These are phyloP conservation scores for Rhizophora mangle DNA, from an alignment of 345 rosid genomes.

Conservation along the genomic window DNA sequence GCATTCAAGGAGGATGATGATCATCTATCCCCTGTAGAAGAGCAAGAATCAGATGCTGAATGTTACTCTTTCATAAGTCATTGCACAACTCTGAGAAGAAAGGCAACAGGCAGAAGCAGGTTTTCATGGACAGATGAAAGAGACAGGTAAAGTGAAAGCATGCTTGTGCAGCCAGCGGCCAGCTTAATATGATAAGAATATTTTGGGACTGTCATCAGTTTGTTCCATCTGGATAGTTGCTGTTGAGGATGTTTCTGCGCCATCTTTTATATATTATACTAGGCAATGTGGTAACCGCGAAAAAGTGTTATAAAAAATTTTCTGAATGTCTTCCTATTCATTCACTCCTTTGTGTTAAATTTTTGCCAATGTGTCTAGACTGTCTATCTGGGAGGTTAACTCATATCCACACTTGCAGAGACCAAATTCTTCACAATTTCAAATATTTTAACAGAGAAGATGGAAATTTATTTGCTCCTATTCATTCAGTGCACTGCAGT, in stretches of 20 bases:
- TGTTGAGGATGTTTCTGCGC: background rate
- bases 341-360: too few relatives aligned
- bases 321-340: background rate
- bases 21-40: constrained; percentile 33
- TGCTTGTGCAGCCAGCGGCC: background rate
- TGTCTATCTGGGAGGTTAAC: too few relatives aligned
- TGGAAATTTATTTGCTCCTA: background rate
- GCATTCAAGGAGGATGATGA: constrained; percentile 33
- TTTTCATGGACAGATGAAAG: constrained; percentile 84
- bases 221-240: background rate
- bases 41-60: constrained; percentile 38
- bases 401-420: too few relatives aligned
- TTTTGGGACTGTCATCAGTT: background rate
- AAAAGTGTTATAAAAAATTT: too few relatives aligned
- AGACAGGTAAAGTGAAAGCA: constrained; percentile 57
- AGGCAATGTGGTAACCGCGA: too few relatives aligned
- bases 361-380: too few relatives aligned
- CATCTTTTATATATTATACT: too few relatives aligned
- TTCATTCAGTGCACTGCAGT: background rate
- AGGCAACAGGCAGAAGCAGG: constrained; percentile 48
- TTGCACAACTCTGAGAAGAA: constrained; percentile 42
- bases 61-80: constrained; percentile 38
- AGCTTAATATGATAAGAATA: background rate
- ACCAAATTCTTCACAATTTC: too few relatives aligned
- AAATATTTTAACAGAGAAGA: constrained; percentile 1